phyloP scores from a whole-genome alignment of 2,329 filamentous ascomycete species.

The Cladosporium sp. region DNA sequence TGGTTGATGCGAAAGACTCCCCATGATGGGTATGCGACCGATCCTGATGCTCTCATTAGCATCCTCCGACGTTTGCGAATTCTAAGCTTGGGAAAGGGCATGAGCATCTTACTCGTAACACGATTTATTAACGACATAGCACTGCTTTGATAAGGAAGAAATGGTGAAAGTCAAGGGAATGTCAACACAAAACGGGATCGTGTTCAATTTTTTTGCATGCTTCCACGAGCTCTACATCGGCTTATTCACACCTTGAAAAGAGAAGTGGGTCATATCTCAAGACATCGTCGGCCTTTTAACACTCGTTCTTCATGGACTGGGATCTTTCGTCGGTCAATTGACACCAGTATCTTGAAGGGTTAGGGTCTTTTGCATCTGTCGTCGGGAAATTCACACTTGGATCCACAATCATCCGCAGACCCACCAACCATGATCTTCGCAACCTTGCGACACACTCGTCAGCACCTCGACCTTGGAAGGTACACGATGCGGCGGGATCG shows the following conservation, averaged over 20 bases:
- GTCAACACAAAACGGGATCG: neutral
- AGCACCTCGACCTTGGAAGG: too few species aligned
- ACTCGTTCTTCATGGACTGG: neutral
- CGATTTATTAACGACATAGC: neutral
- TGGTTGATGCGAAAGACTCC: neutral
- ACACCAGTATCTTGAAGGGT: neutral
- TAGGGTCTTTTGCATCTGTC: neutral
- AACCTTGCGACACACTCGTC: neutral
- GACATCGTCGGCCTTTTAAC: slow-evolving; percentile 1
- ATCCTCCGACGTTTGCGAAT: neutral
- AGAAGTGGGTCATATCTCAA: neutral
- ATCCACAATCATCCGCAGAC: neutral
- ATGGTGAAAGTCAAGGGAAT: neutral
- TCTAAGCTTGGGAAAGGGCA: neutral
- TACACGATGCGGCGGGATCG: too few species aligned
- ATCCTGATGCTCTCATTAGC: neutral
- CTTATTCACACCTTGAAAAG: neutral
- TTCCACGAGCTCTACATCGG: neutral
- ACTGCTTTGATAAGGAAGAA: neutral
- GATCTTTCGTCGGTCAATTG: neutral
- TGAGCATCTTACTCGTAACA: neutral
- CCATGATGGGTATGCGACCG: neutral
- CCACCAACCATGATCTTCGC: neutral
- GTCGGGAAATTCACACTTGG: neutral
- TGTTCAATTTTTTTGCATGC: neutral